Evolutionary conservation across 1,284 basidiomycete genomes (phyloP).

Genomic region (Sanghuangporus sanghuang): DNA sequence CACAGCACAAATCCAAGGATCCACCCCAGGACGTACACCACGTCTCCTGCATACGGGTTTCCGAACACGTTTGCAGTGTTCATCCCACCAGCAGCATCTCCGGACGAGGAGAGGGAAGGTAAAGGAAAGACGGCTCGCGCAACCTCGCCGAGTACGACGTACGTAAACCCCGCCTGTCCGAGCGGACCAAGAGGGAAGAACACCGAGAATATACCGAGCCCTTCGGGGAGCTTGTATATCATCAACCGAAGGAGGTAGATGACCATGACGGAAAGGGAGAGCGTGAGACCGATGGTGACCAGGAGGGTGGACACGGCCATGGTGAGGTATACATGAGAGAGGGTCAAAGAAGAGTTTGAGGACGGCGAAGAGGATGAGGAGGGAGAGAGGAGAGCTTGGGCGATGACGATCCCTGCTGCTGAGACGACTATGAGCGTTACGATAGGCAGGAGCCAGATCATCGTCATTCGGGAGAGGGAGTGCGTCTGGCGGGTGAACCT

Average conservation of each 20-base stretch:
- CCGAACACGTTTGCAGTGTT: conserved; percentile 33
- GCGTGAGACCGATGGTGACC: conserved; percentile 35
- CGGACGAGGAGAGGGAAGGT: conserved; percentile 15
- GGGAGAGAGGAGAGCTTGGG: conserved; percentile 40
- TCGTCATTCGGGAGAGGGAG: conserved; percentile 47
- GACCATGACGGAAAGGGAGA: conserved; percentile 27
- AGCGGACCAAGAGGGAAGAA: conserved; percentile 46
- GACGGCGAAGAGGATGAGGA: conserved; percentile 27
- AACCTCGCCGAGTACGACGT: conserved; percentile 34
- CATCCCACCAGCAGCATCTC: conserved; percentile 20
- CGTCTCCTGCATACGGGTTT: conserved; percentile 29
- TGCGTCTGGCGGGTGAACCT: conserved; percentile 64
- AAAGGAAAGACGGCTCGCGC: conserved; percentile 26
- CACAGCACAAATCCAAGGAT: conserved; percentile 46
- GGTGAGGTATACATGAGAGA: conserved; percentile 37
- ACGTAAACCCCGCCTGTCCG: conserved; percentile 38
- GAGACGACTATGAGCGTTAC: conserved; percentile 67
- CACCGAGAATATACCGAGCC: conserved; percentile 32
- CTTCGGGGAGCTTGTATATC: conserved; percentile 22
- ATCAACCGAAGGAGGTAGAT: conserved; percentile 20
- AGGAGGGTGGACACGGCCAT: conserved; percentile 39
- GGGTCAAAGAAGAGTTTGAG: conserved; percentile 22
- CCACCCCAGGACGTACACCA: conserved; percentile 37
- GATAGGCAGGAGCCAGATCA: conserved; percentile 67
- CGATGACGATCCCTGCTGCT: conserved; percentile 59